Evolutionary conservation across 169 alveolate genomes (phyloP).

Genomic region (Blepharisma undulans): DNA sequence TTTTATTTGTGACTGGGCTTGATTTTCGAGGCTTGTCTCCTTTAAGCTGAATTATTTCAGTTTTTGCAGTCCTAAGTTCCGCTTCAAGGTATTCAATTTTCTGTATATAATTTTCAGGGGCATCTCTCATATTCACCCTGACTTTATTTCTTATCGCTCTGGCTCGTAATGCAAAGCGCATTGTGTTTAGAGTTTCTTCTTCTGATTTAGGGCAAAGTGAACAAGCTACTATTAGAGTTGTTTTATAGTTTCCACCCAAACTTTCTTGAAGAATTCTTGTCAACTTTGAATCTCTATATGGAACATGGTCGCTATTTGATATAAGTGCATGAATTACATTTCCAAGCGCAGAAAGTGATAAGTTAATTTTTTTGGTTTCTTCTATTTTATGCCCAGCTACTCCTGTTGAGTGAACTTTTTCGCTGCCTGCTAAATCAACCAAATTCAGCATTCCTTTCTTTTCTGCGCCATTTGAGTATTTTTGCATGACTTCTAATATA

Average conservation of each 20-base stretch:
- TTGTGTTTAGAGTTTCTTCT: conserved; percentile 64
- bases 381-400: conserved; percentile 84
- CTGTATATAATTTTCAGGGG: background rate
- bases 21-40: background rate
- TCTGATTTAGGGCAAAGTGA: conserved; percentile 56
- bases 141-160: conserved; percentile 66
- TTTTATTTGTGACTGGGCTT: background rate
- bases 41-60: background rate
- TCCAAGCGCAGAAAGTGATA: conserved; percentile 83
- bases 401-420: conserved; percentile 69
- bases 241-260: conserved; percentile 75
- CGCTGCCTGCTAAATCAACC: conserved; percentile 80
- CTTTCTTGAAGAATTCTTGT: conserved; percentile 70
- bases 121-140: conserved; percentile 55
- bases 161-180: conserved; percentile 70
- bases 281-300: conserved; percentile 73
- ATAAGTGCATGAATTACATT: conserved; percentile 84
- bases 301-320: conserved; percentile 70
- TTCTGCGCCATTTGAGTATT: background rate
- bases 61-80: background rate
- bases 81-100: background rate
- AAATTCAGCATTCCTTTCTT: conserved; percentile 49
- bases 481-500: conserved; percentile 19
- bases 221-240: conserved; percentile 61
- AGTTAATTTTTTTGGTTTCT: conserved; percentile 86